A percentile compares a stretch with the other conserved stretches of the same genome.
Conservation (phyloP, 1,284 basidiomycete genomes). For the Schizopora paradoxa region DNA sequence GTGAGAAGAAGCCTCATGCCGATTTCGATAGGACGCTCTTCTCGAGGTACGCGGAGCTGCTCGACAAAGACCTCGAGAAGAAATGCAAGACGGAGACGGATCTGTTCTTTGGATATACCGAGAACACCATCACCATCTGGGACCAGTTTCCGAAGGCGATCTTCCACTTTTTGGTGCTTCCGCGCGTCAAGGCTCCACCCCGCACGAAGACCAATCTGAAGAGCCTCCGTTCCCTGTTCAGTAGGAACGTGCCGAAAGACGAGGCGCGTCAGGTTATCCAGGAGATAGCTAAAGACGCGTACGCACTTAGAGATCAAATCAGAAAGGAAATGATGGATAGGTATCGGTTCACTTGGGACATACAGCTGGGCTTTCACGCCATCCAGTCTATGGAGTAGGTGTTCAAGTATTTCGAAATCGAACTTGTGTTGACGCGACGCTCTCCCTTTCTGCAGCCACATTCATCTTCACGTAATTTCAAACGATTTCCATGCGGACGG, state of each 20-base stretch:
- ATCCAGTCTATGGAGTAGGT: conserved; percentile 73
- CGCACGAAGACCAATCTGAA: conserved; percentile 7
- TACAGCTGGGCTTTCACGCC: conserved; percentile 86
- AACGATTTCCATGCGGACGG: conserved; percentile 69
- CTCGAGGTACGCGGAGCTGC: no score
- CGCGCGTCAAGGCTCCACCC: conserved; percentile 40
- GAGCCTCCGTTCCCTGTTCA: conserved; percentile 7
- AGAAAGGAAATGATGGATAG: conserved; percentile 76
- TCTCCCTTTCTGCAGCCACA: conserved; percentile 48
- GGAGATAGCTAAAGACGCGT: conserved; percentile 52
- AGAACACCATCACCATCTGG: conserved; percentile 67
- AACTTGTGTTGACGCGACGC: not conserved
- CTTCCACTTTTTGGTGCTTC: conserved; percentile 80
- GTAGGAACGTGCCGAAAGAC: conserved; percentile 37
- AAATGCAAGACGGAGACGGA: no score
- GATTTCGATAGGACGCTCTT: no score
- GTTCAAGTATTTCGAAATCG: not conserved
- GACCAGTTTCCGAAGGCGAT: conserved; percentile 84
- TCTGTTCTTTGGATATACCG: conserved; percentile 57
- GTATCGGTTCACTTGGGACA: conserved; percentile 76
- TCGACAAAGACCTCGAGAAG: no score
- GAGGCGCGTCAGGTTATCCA: conserved; percentile 51
- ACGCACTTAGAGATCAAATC: conserved; percentile 53
- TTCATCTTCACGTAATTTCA: conserved; percentile 87
- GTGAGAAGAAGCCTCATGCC: no score